Percentiles rank a stretch among this genome's conserved stretches.
Evolutionary conservation across 495 filamentous ascomycete species (phyloP).

Genomic region (Acidomyces sp.): DNA sequence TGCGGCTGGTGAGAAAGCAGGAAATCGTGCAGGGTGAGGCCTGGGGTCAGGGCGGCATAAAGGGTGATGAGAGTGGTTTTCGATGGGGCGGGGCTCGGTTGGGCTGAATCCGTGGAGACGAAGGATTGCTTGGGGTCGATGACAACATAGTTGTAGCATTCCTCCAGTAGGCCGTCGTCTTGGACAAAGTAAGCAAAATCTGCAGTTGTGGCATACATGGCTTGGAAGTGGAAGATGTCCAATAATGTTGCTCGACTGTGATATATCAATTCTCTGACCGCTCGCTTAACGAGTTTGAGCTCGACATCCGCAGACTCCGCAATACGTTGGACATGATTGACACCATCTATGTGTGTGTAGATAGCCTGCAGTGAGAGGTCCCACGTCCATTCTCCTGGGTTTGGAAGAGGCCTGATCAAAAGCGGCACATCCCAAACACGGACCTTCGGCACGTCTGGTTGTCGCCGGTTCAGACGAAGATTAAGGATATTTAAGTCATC

Average conservation of each 20-base stretch:
- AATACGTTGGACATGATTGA: slow-evolving; percentile 75
- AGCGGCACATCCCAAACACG: slow-evolving; percentile 83
- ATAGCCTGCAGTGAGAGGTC: slow-evolving; percentile 70
- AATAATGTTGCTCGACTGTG: slow-evolving; percentile 78
- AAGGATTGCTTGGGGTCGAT: slow-evolving; percentile 7
- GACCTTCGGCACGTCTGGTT: slow-evolving; percentile 60
- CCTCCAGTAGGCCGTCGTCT: slow-evolving; percentile 57
- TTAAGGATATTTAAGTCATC: slow-evolving; percentile 34
- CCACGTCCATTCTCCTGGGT: slow-evolving; percentile 72
- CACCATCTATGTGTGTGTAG: slow-evolving; percentile 74
- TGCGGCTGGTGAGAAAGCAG: slow-evolving; percentile 54
- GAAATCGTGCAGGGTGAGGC: slow-evolving; percentile 71
- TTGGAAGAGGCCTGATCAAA: slow-evolving; percentile 64
- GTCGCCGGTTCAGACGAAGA: slow-evolving; percentile 91
- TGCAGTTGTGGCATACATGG: slow-evolving; percentile 73
- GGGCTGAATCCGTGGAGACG: slow-evolving; percentile 20
- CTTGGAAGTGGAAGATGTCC: slow-evolving; percentile 85
- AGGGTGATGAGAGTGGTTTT: slow-evolving; percentile 43
- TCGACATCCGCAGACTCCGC: slow-evolving; percentile 73
- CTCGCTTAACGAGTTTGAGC: slow-evolving; percentile 66
- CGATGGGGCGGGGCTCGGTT: not conserved
- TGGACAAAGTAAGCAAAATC: slow-evolving; percentile 63
- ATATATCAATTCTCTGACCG: slow-evolving; percentile 76
- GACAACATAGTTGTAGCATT: slow-evolving; percentile 73
- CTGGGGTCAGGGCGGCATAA: slow-evolving; percentile 65